phyloP scores from a whole-genome alignment of 495 filamentous ascomycete species.

The Aspergillus asperescens region DNA sequence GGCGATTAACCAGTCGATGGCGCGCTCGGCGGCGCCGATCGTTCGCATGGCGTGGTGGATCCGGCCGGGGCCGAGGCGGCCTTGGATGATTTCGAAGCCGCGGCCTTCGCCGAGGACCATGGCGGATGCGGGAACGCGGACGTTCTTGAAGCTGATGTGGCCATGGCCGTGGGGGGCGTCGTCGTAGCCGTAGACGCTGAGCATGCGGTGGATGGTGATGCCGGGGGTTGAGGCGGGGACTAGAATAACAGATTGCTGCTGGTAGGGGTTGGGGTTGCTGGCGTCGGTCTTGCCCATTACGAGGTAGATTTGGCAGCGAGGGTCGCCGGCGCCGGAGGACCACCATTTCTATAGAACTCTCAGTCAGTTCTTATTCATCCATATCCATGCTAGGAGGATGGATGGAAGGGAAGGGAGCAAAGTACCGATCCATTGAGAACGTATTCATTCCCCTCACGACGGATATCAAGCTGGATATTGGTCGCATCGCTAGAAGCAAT shows the following conservation, averaged over 20 bases:
- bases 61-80: conserved; percentile 81
- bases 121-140: conserved; percentile 70
- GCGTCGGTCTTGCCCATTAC: conserved; percentile 86
- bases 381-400: too few relatives aligned
- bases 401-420: not conserved
- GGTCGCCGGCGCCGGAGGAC: conserved; percentile 87
- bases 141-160: conserved; percentile 79
- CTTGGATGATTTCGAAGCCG: conserved; percentile 97
- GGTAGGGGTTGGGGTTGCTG: conserved; percentile 65
- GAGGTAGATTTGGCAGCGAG: conserved; percentile 82
- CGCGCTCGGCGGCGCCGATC: conserved; percentile 79
- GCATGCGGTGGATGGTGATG: conserved; percentile 77
- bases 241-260: conserved; percentile 83
- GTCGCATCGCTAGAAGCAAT: conserved; percentile 81
- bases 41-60: conserved; percentile 94
- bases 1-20: conserved; percentile 83
- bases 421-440: conserved; percentile 75
- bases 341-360: conserved; percentile 76
- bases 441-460: conserved; percentile 73
- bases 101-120: conserved; percentile 84
- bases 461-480: conserved; percentile 81
- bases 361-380: not conserved
- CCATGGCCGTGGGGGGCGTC: conserved; percentile 93
- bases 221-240: conserved; percentile 72
- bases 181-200: conserved; percentile 88